Evolutionary conservation across 2,329 filamentous ascomycete genomes (phyloP), one percentile per base, ranked within the genome.

Genomic region (Apiospora malaysiana): DNA sequence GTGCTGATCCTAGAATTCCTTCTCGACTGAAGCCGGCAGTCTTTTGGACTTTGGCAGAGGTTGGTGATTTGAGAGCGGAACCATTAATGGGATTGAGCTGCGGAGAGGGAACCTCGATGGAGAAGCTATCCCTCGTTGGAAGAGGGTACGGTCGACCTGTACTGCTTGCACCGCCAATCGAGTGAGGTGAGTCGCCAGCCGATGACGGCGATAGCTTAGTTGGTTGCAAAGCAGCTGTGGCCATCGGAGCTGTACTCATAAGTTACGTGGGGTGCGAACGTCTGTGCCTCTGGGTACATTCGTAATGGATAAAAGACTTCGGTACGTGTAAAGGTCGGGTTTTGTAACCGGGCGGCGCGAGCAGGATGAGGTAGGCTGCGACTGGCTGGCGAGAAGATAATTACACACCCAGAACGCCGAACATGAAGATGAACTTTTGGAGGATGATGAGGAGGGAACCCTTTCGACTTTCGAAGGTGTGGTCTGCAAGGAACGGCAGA

Each of bases 1-100:
- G 85, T 45, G 86, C 84, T 37, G 86, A 84, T 47, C 84, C 84
- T 21, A 89, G 78, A 73, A 89, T 88, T 27, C 85, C 84, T 75
- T 89, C 87, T 70, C 87, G 84, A 74, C 86, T 86, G 76, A 89
- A 88, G 74, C 82, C 85, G 37, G 83, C 78, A 9, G 85, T 83
- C 32, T 85, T 84, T 73, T 84, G 83, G 32, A 81, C 80, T 75
- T 87, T 87, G 77, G 84, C 76, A 68, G 82, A 81, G 68, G 82
- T 82, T 4, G 88, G 87, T 23, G 88, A 89, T 76, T 89, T 89
- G 69, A 89, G 80, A 56, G 79, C 72, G 40, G 78, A 77, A 27
- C 84, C 84, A 76, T 84, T 84, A 69, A 82, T 77, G 65, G 81
- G 74, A 68, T 78, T 77, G 40, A 87, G 80, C 69, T 84, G 82